Base-by-base conservation (phyloP, 176 grass and related monocot species). In the Cenchrus americanus region DNA sequence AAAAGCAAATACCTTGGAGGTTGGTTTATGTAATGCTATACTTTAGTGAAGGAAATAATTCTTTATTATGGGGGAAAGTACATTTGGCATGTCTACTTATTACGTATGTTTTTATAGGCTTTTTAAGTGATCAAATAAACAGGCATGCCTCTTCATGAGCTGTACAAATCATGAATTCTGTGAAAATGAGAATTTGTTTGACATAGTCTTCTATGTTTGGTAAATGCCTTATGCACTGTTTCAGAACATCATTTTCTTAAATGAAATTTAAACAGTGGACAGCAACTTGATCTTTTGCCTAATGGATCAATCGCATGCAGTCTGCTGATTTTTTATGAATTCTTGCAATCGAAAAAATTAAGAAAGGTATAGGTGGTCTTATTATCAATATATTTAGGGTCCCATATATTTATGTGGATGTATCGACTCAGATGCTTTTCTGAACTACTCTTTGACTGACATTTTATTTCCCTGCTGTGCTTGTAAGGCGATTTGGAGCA, bases 1-100 rank as follows among this genome's bases (percentile, higher is more conserved):
- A 98, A 98, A 61, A 98, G 96, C 93, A 98, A 98, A 82, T 98
- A 98, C 61, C 96, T 98, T 68, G 96, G 96, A 98, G 96, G 96
- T 98, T 55, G 48, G 91, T 83, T 83, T 57, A 37, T 44, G 17
- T 76, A 23, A 72, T 52, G 5, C 13, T 30, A 78, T 66, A 15
- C 52, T 76, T 65, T 2, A 40, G 59, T 71, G 19, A 62, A 63
- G 9, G n/a, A 41, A 79, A 62, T 68, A 1, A 0, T 68, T 76
- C 50, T 22, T 21, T 15, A 75, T 55, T 76, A 26, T 49, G n/a
- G 42, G 21, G 5, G 40, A 55, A 64, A 66, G 1, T 8, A 0
- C 26, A 14, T 62, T 82, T 66, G 21, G 64, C 54, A 83, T 57
- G 63, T 77, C 12, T 69, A 27, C 65, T 54, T 64, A 1, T 32